Base-by-base conservation (phyloP, 2,329 filamentous ascomycete genomes). In the Colletotrichum sidae region DNA sequence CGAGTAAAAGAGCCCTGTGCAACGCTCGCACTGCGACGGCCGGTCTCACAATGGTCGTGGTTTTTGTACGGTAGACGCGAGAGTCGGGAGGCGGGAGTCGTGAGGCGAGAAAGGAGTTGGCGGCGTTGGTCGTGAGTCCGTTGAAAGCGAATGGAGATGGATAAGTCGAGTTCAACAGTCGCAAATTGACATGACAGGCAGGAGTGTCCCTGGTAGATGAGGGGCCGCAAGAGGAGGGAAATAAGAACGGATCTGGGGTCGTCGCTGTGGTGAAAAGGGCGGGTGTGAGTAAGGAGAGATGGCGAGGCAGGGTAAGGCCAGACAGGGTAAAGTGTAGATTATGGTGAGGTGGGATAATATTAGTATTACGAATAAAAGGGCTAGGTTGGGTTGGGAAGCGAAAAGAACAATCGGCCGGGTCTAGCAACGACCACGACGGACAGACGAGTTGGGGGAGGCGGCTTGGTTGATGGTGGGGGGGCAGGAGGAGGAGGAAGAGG, bases 351-450 rank as follows among this genome's bases (percentile, higher is more conserved):
- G 58, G 52, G 58, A 63, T 63, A 62, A 60, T 57, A 66, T 66
- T 63, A 66, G 58, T 46, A 66, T 63, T 66, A 66, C 59, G 58
- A 56, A 56, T 62, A 63, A 66, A 63, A 46, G 57, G 52, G 52
- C 42, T 51, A 53, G 44, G 58, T 50, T 60, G 39, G 55, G 45
- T 50, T 50, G 53, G 52, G 53, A 52, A 63, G 63, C 63, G 63
- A 63, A 57, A 44, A 60, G 55, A 56, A 52, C 41, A 57, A 53
- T 42, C 49, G 51, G 52, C 37, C 50, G 50, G 37, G 52, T 53
- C 58, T 42, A 39, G 45, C 46, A 47, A 62, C 57, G 63, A 63
- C 63, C 58, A 62, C 46, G 55, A 25, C 25, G 61, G 57, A 17
- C 38, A 44, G 41, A 17, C 35, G 47, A 34, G 11, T 35, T 13